phyloP scores from a whole-genome alignment of 805 yeast genomes.

The Saccharomycopsis fermentans region DNA sequence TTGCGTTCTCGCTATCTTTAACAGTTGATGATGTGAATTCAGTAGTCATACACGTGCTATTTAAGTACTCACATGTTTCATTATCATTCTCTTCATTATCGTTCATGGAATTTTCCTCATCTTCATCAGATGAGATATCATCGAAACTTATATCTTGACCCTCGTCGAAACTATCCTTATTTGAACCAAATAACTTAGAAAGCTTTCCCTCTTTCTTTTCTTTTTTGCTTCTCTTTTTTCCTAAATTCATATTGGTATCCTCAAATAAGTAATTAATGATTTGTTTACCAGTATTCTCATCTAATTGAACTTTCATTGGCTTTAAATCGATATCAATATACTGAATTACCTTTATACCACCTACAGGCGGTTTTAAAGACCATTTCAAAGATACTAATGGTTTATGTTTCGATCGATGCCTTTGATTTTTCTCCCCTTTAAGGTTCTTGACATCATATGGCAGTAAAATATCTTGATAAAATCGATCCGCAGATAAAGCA shows the following conservation, averaged over 20 bases:
- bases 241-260: slow-evolving; percentile 24
- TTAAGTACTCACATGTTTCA: background rate
- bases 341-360: slow-evolving; percentile 79
- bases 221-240: background rate
- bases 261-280: slow-evolving; percentile 69
- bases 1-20: background rate
- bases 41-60: background rate
- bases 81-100: background rate
- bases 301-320: slow-evolving; percentile 66
- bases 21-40: background rate
- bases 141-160: slow-evolving; percentile 6
- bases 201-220: background rate
- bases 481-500: slow-evolving; percentile 46
- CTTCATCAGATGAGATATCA: slow-evolving; percentile 12
- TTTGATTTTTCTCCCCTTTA: slow-evolving; percentile 14
- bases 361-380: slow-evolving; percentile 80
- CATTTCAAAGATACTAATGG: slow-evolving; percentile 42
- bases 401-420: slow-evolving; percentile 11
- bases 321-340: slow-evolving; percentile 47
- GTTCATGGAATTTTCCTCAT: slow-evolving; percentile 13
- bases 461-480: slow-evolving; percentile 63
- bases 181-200: slow-evolving; percentile 16
- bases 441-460: slow-evolving; percentile 29
- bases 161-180: slow-evolving; percentile 15
- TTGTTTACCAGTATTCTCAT: slow-evolving; percentile 55